These are phyloP conservation scores for Quercus wislizeni DNA, from an alignment of 306 rosid genomes.

Conservation along the genomic window DNA sequence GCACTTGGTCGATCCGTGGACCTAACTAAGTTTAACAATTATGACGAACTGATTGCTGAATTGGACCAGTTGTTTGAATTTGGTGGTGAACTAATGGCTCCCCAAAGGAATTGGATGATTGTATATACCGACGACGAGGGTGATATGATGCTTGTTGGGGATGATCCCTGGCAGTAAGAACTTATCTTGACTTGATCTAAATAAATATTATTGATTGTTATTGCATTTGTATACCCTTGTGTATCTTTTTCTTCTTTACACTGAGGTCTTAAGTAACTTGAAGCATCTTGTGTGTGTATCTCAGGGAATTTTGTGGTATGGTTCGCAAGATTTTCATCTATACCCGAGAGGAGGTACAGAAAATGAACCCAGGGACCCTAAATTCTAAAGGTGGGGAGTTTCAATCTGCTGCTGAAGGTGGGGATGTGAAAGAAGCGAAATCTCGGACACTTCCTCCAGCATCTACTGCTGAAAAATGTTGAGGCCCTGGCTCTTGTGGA, in stretches of 20 bases:
- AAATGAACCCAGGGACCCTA: slow-evolving; percentile 77
- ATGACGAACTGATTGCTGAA: slow-evolving; percentile 71
- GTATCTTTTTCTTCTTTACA: background rate
- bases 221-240: background rate
- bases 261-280: background rate
- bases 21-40: slow-evolving; percentile 76
- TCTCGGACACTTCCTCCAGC: slow-evolving; percentile 33
- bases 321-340: slow-evolving; percentile 89
- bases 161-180: slow-evolving; percentile 99
- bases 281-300: background rate
- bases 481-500: slow-evolving; percentile 26
- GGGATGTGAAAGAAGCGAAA: slow-evolving; percentile 49
- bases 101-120: slow-evolving; percentile 75
- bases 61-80: slow-evolving; percentile 80
- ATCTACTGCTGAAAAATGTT: slow-evolving; percentile 35
- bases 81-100: slow-evolving; percentile 70
- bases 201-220: background rate
- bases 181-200: slow-evolving; percentile 8
- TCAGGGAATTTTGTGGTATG: slow-evolving; percentile 89
- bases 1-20: slow-evolving; percentile 97
- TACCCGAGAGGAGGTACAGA: slow-evolving; percentile 91
- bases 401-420: slow-evolving; percentile 42
- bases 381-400: slow-evolving; percentile 57
- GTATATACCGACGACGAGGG: slow-evolving; percentile 91
- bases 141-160: slow-evolving; percentile 99